phyloP scores from a whole-genome alignment of 768 basidiomycete species.

The Dacryopinax spathularia region DNA sequence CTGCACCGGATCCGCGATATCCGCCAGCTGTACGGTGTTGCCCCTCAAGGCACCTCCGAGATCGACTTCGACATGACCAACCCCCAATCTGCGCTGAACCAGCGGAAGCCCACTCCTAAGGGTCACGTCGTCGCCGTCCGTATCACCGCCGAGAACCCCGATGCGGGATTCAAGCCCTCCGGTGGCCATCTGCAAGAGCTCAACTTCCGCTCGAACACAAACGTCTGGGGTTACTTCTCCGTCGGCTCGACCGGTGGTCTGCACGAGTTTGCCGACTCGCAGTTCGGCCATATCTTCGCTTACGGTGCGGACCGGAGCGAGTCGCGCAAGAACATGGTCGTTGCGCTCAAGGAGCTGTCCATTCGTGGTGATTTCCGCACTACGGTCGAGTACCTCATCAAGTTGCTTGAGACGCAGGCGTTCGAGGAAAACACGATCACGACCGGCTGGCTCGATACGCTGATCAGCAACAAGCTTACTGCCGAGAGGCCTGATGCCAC shows the following conservation, averaged over 20 bases:
- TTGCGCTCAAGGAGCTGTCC: slow-evolving; percentile 92
- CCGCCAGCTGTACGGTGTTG: slow-evolving; percentile 87
- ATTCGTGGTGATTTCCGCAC: slow-evolving; percentile 98
- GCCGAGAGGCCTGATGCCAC: slow-evolving; percentile 90
- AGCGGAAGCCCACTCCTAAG: slow-evolving; percentile 91
- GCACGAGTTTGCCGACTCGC: slow-evolving; percentile 97
- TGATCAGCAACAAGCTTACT: slow-evolving; percentile 93
- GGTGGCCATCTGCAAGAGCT: slow-evolving; percentile 94
- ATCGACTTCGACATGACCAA: slow-evolving; percentile 95
- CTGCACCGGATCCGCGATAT: slow-evolving; percentile 92
- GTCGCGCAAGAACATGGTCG: slow-evolving; percentile 97
- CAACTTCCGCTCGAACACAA: slow-evolving; percentile 97
- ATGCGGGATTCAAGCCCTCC: slow-evolving; percentile 98
- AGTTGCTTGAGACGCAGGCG: slow-evolving; percentile 84
- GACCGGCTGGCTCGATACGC: slow-evolving; percentile 93
- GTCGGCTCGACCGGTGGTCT: slow-evolving; percentile 89
- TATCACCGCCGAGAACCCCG: slow-evolving; percentile 98
- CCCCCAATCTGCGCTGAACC: slow-evolving; percentile 72
- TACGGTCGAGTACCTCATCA: slow-evolving; percentile 98
- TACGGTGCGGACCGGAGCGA: slow-evolving; percentile 93
- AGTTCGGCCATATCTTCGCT: slow-evolving; percentile 98
- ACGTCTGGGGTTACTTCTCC: slow-evolving; percentile 99
- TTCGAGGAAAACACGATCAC: slow-evolving; percentile 97
- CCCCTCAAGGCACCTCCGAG: slow-evolving; percentile 71
- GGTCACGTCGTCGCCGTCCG: slow-evolving; percentile 98